These are phyloP conservation scores for Hirschioporus abietinus DNA, from an alignment of 768 basidiomycete genomes.

Conservation along the genomic window DNA sequence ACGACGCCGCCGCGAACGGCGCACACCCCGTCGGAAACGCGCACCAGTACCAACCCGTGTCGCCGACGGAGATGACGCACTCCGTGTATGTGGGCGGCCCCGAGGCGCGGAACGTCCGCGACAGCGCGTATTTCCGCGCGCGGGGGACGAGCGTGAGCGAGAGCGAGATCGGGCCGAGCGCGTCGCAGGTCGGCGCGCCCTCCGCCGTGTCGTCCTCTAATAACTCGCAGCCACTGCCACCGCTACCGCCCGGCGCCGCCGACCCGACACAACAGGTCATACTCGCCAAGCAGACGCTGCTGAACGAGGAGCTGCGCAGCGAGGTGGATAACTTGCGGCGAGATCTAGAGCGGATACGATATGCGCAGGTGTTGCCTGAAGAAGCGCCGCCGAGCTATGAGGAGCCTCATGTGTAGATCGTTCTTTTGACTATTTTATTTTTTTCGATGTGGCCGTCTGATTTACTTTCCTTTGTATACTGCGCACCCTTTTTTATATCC, in stretches of 20 bases:
- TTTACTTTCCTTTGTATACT: background rate
- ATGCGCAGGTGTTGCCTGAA: background rate
- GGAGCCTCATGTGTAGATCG: background rate
- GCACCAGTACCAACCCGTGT: background rate
- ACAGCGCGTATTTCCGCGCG: background rate
- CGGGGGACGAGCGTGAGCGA: background rate
- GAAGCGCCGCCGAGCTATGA: constrained; percentile 2
- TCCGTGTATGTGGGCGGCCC: background rate
- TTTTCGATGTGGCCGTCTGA: too few relatives aligned
- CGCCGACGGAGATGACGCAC: background rate
- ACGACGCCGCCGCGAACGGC: background rate
- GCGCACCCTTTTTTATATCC: background rate
- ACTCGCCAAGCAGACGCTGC: constrained; percentile 3
- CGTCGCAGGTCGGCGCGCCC: constrained; percentile 4
- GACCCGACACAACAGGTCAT: background rate
- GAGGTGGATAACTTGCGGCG: constrained; percentile 4
- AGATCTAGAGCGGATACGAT: background rate
- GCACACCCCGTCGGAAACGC: background rate
- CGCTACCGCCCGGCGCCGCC: background rate
- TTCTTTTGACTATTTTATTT: background rate
- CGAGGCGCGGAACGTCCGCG: background rate
- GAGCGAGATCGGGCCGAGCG: background rate
- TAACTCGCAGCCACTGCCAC: background rate
- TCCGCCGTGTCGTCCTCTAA: background rate
- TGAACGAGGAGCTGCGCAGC: constrained; percentile 4